Conservation (phyloP, 139 green algal genomes). For the Picochlorum sp. region DNA sequence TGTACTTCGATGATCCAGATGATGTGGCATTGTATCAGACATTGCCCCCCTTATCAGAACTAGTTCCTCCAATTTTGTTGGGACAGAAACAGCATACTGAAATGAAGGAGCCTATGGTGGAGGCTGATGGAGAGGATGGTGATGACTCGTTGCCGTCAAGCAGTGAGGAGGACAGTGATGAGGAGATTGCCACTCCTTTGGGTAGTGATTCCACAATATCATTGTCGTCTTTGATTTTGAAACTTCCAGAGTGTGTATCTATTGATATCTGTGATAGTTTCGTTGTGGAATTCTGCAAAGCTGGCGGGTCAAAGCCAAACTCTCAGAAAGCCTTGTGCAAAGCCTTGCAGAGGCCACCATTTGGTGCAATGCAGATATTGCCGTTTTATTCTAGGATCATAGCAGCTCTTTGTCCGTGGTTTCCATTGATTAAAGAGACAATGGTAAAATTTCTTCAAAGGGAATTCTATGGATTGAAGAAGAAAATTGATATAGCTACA, state of each 20-base stretch:
- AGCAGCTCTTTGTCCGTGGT: slow-evolving; percentile 65
- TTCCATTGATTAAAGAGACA: slow-evolving; percentile 68
- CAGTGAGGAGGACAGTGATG: slow-evolving; percentile 1
- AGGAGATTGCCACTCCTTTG: neutral
- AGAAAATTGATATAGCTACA: slow-evolving; percentile 50
- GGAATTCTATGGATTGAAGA: slow-evolving; percentile 59
- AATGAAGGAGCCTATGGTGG: slow-evolving; percentile 6
- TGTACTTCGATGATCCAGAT: slow-evolving; percentile 81
- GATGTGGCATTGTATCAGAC: slow-evolving; percentile 73
- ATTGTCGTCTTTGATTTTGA: slow-evolving; percentile 61
- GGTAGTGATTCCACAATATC: neutral
- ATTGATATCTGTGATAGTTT: slow-evolving; percentile 73
- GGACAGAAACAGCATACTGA: slow-evolving; percentile 22
- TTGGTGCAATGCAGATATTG: slow-evolving; percentile 66
- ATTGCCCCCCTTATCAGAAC: slow-evolving; percentile 64
- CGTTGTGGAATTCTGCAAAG: slow-evolving; percentile 81
- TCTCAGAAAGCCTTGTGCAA: slow-evolving; percentile 43
- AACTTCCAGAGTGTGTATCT: slow-evolving; percentile 61
- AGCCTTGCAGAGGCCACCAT: slow-evolving; percentile 58
- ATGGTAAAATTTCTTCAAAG: slow-evolving; percentile 46
- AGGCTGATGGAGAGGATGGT: neutral
- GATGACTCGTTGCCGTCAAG: neutral
- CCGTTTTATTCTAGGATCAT: slow-evolving; percentile 71
- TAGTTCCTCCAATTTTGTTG: slow-evolving; percentile 78
- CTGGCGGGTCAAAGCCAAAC: slow-evolving; percentile 51